phyloP scores from a whole-genome alignment of 2,329 filamentous ascomycete genomes.

The Penicillium hordei region DNA sequence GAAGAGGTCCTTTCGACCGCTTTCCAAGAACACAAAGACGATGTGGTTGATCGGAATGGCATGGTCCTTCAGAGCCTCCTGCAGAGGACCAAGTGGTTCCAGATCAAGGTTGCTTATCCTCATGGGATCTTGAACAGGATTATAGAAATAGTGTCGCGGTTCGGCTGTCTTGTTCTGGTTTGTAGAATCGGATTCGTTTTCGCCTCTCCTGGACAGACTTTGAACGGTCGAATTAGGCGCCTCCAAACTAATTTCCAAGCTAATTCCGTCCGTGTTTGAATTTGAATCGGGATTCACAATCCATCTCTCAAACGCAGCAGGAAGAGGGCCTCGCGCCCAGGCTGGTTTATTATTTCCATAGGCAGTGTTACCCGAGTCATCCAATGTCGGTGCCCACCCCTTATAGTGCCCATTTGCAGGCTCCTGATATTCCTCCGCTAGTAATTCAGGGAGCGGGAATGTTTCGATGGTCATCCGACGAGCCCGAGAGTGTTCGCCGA shows the following conservation, averaged over 20 bases:
- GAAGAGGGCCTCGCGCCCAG: constrained; percentile 28
- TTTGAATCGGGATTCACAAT: not conserved
- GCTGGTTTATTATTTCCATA: constrained; percentile 14
- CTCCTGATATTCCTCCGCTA: constrained; percentile 24
- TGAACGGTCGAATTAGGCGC: not conserved
- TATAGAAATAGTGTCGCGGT: constrained; percentile 23
- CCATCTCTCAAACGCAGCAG: constrained; percentile 31
- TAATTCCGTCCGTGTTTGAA: not conserved
- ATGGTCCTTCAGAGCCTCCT: constrained; percentile 25
- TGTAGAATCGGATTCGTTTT: not conserved
- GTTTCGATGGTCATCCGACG: constrained; percentile 11
- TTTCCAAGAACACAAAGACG: constrained; percentile 34
- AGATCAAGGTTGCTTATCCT: constrained; percentile 31
- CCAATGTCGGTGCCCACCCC: constrained; percentile 31
- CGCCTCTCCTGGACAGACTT: not conserved
- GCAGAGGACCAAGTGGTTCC: constrained; percentile 23
- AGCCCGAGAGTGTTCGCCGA: constrained; percentile 14
- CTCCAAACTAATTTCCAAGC: too few relatives aligned
- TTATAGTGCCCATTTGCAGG: constrained; percentile 26
- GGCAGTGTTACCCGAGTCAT: constrained; percentile 9
- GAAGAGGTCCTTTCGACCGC: constrained; percentile 32
- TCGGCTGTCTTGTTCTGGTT: not conserved
- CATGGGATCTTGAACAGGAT: constrained; percentile 31
- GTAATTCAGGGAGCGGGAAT: constrained; percentile 29
- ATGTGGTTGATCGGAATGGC: constrained; percentile 31